A percentile compares a stretch with the other conserved stretches of the same genome.
These are phyloP conservation scores for Cruciata laevipes DNA, from an alignment of 257 asterid species.

Conservation along the genomic window DNA sequence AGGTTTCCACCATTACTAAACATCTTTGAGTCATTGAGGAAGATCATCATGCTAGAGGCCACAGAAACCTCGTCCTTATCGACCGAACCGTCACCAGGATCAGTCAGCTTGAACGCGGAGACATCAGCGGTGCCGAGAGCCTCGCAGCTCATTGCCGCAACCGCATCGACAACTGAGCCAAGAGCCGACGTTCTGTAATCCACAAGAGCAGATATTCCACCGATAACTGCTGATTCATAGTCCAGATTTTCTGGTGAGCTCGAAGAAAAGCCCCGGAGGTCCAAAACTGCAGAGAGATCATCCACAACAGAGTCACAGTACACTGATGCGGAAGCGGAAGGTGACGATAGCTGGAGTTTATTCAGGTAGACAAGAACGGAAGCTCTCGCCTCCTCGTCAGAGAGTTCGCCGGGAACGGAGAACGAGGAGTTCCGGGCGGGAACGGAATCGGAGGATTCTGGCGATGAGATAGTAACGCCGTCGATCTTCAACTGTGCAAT, in stretches of 20 bases:
- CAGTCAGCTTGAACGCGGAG: constrained; percentile 55
- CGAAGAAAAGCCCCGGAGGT: constrained; percentile 10
- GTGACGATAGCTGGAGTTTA: constrained; percentile 43
- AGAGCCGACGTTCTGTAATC: constrained; percentile 47
- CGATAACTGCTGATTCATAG: constrained; percentile 42
- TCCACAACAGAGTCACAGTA: constrained; percentile 14
- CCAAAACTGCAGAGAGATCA: constrained; percentile 37
- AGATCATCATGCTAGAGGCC: constrained; percentile 62
- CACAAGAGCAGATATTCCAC: constrained; percentile 54
- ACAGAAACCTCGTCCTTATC: constrained; percentile 79
- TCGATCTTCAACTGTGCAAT: constrained; percentile 42
- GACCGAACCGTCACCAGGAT: constrained; percentile 87
- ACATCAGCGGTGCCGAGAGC: constrained; percentile 60
- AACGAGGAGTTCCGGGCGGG: constrained; percentile 22
- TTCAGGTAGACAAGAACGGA: constrained; percentile 51
- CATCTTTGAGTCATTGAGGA: constrained; percentile 65
- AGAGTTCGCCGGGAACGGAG: constrained; percentile 39
- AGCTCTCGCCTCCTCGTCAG: constrained; percentile 49
- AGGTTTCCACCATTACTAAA: constrained; percentile 26
- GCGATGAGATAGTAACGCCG: constrained; percentile 44
- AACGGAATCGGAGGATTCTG: constrained; percentile 18
- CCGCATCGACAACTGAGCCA: constrained; percentile 45
- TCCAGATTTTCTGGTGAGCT: constrained; percentile 25
- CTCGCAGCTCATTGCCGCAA: constrained; percentile 81
- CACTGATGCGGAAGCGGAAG: constrained; percentile 6